These are phyloP conservation scores for Fagopyrum homotropicum DNA, from an alignment of 148 eudicot species.

Conservation along the genomic window DNA sequence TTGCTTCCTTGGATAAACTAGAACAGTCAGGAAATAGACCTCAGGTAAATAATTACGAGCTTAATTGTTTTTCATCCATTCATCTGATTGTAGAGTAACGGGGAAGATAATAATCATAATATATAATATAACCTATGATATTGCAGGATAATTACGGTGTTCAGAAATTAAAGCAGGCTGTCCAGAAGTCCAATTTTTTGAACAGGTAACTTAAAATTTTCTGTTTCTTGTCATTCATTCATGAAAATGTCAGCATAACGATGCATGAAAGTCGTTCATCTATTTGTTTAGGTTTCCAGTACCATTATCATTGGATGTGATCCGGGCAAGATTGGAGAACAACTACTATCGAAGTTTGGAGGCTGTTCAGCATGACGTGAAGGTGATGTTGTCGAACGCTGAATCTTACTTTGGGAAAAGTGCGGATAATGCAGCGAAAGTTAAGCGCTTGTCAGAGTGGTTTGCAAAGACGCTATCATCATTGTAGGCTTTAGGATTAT, in stretches of 20 bases:
- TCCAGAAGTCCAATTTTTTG: constrained; percentile 55
- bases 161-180: constrained; percentile 62
- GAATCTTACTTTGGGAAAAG: constrained; percentile 60
- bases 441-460: constrained; percentile 71
- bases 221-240: neutral
- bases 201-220: constrained; percentile 45
- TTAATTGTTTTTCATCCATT: neutral
- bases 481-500: constrained; percentile 24
- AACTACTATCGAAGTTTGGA: constrained; percentile 78
- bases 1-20: constrained; percentile 47
- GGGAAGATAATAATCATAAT: neutral
- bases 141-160: constrained; percentile 84
- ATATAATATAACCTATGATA: neutral
- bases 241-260: neutral
- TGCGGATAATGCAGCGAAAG: constrained; percentile 42
- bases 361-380: constrained; percentile 70
- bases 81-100: neutral
- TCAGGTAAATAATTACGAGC: constrained; percentile 37
- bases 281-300: constrained; percentile 70
- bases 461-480: constrained; percentile 44
- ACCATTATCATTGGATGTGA: constrained; percentile 72
- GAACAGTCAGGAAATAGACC: constrained; percentile 49
- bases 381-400: constrained; percentile 60
- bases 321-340: constrained; percentile 71
- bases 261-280: constrained; percentile 1